phyloP scores from a whole-genome alignment of 164 flowering plant species.

The Liquidambar formosana region DNA sequence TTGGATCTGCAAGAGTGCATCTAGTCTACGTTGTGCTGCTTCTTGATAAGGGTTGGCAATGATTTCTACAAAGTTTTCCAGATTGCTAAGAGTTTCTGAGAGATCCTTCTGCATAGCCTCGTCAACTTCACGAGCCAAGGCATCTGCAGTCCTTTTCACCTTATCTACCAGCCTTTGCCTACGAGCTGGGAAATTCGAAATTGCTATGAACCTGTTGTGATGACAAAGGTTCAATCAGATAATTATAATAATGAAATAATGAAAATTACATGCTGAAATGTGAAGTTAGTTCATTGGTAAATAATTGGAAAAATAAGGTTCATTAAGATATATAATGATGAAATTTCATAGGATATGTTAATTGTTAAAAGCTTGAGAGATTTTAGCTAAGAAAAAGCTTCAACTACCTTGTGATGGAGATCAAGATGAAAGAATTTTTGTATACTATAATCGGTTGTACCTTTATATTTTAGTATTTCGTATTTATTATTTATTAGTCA shows the following conservation, averaged over 20 bases:
- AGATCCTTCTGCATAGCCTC: slow-evolving; percentile 86
- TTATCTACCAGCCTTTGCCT: slow-evolving; percentile 56
- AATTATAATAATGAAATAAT: not conserved
- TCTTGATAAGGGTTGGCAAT: slow-evolving; percentile 53
- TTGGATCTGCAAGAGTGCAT: slow-evolving; percentile 30
- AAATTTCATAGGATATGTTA: no score
- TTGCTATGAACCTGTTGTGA: slow-evolving; percentile 54
- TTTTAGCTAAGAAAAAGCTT: no score
- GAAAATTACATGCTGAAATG: no score
- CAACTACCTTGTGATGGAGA: no score
- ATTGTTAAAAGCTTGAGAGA: no score
- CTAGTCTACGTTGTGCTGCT: slow-evolving; percentile 46
- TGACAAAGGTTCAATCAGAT: slow-evolving; percentile 13
- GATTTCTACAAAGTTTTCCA: slow-evolving; percentile 41
- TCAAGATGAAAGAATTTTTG: no score
- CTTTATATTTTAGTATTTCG: no score
- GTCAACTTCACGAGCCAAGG: slow-evolving; percentile 70
- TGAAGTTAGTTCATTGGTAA: no score
- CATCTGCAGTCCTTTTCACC: slow-evolving; percentile 70
- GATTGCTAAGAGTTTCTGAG: slow-evolving; percentile 23
- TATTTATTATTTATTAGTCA: no score
- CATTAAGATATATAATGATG: no score
- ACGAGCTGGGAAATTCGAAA: slow-evolving; percentile 73
- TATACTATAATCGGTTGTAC: no score
- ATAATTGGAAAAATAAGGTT: no score